Conservation (phyloP, 306 rosid species). For the Hippophae gyantsensis region DNA sequence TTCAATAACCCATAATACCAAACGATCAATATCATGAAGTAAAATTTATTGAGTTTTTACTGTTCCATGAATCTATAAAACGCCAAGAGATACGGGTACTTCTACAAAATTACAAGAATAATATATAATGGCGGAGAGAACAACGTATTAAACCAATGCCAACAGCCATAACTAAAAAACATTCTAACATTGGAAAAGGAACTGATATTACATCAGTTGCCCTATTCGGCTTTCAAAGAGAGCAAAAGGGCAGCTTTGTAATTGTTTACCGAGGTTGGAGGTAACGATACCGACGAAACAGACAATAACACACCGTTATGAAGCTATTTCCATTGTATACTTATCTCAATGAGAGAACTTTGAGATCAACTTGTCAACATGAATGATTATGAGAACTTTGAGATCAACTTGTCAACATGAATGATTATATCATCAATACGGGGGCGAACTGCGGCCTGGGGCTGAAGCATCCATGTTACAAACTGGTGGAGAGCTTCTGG, state of each 20-base stretch:
- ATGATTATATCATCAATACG: slow-evolving; percentile 74
- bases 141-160: too few species aligned
- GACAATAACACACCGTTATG: slow-evolving; percentile 5
- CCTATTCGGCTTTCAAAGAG: slow-evolving; percentile 17
- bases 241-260: slow-evolving; percentile 8
- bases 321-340: slow-evolving; percentile 10
- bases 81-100: too few species aligned
- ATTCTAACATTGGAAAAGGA: slow-evolving; percentile 25
- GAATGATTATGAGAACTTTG: slow-evolving; percentile 73
- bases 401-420: slow-evolving; percentile 85
- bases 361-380: slow-evolving; percentile 83
- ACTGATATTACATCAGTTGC: slow-evolving; percentile 26
- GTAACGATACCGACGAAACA: slow-evolving; percentile 9
- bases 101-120: too few species aligned
- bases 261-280: slow-evolving; percentile 6
- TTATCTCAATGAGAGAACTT: slow-evolving; percentile 67
- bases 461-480: slow-evolving; percentile 98
- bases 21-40: too few species aligned
- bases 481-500: slow-evolving; percentile 94
- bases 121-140: too few species aligned
- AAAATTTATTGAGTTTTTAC: too few species aligned
- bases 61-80: too few species aligned
- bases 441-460: slow-evolving; percentile 80
- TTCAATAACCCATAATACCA: too few species aligned
- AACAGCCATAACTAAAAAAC: neutral